phyloP scores from a whole-genome alignment of 2,329 filamentous ascomycete species.

The Ambrosiella xylebori region DNA sequence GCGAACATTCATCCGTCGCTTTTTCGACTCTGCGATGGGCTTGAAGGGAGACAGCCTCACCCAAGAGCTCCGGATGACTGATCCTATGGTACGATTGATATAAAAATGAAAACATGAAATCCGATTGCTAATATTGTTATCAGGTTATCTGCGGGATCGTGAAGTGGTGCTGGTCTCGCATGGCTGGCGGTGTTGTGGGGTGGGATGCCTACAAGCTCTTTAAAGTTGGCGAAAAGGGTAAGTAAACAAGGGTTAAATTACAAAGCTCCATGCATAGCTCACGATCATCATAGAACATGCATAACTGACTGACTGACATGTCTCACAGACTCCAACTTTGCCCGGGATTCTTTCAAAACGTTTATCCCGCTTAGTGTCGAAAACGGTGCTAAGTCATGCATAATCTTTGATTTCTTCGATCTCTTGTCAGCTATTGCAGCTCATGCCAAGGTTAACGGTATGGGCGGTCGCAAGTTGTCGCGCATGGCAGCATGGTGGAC shows the following conservation, averaged over 20 bases:
- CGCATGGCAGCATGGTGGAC: conserved; percentile 97
- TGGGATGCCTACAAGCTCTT: conserved; percentile 98
- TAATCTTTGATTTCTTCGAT: conserved; percentile 95
- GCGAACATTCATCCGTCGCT: conserved; percentile 81
- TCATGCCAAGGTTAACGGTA: conserved; percentile 80
- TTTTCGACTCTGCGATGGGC: conserved; percentile 55
- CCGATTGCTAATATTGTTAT: neutral
- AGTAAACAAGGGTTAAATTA: conserved; percentile 13
- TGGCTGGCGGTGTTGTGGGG: conserved; percentile 78
- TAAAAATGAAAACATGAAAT: neutral
- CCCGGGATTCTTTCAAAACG: conserved; percentile 83
- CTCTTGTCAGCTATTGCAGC: conserved; percentile 79
- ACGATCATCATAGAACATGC: neutral
- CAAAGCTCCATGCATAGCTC: neutral
- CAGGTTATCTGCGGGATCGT: conserved; percentile 84
- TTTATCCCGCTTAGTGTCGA: conserved; percentile 92
- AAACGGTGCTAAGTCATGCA: conserved; percentile 65
- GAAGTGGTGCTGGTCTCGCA: conserved; percentile 96
- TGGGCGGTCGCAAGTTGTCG: conserved; percentile 84
- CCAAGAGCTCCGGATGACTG: conserved; percentile 80
- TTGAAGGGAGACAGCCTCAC: conserved; percentile 52
- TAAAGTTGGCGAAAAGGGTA: conserved; percentile 83
- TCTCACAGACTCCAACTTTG: conserved; percentile 68
- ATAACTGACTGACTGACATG: neutral
- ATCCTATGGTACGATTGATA: conserved; percentile 61